phyloP scores from a whole-genome alignment of 2,329 filamentous ascomycete genomes.

The Acrocalymma vagum region DNA sequence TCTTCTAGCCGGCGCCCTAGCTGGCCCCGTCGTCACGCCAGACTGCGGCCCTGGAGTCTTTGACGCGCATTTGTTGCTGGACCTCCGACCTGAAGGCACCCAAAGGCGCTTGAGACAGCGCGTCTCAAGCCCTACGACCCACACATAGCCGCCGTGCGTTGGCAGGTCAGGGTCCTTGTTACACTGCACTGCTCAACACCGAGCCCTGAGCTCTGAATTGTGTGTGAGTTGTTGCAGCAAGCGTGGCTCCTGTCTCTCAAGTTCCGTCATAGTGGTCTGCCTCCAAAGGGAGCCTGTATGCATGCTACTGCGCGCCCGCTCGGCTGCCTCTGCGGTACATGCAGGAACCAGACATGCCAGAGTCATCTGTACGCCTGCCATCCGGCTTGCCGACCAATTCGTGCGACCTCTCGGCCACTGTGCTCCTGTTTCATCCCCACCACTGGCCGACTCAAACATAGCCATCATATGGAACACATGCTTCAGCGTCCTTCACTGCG shows the following conservation, averaged over 20 bases:
- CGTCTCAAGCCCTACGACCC: conserved; percentile 28
- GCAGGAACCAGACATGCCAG: too few species aligned
- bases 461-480: too few species aligned
- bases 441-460: too few species aligned
- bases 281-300: background rate
- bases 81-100: conserved; percentile 23
- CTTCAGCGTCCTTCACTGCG: conserved; percentile 16
- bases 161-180: conserved; percentile 29
- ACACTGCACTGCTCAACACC: conserved; percentile 27
- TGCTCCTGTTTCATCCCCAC: conserved; percentile 36
- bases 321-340: conserved; percentile 14
- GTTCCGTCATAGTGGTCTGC: too few species aligned
- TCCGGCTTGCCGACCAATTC: conserved; percentile 16
- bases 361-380: too few species aligned
- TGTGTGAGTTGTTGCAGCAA: too few species aligned
- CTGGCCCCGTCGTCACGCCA: too few species aligned
- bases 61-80: too few species aligned
- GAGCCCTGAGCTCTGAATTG: conserved; percentile 12
- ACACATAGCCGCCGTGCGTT: conserved; percentile 32
- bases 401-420: conserved; percentile 22
- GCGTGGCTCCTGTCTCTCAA: too few species aligned
- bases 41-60: too few species aligned
- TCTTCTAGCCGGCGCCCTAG: too few species aligned
- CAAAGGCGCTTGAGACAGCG: conserved; percentile 23
- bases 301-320: conserved; percentile 4